Evolutionary conservation across 768 basidiomycete genomes (phyloP).

Genomic region (Boletus reticuloceps): DNA sequence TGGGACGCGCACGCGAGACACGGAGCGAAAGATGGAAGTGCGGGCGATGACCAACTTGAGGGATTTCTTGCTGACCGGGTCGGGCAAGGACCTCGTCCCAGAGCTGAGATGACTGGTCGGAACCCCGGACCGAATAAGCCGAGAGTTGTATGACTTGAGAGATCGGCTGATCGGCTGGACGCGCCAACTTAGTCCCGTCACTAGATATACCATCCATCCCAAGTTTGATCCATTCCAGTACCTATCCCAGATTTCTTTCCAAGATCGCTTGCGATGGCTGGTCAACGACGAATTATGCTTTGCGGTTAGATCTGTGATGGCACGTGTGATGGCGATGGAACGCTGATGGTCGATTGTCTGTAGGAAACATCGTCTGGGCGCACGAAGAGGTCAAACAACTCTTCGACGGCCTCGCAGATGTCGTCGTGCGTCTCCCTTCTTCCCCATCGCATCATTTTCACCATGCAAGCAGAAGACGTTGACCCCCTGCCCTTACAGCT

Average conservation of each 20-base stretch:
- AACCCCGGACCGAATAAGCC: not conserved
- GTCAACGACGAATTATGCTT: slow-evolving; percentile 30
- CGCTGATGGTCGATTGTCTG: not conserved
- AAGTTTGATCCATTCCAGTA: not conserved
- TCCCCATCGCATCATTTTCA: too few species aligned
- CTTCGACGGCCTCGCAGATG: slow-evolving; percentile 65
- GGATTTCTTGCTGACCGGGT: slow-evolving; percentile 63
- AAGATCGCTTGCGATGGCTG: slow-evolving; percentile 11
- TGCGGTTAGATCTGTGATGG: slow-evolving; percentile 28
- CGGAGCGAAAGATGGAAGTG: slow-evolving; percentile 80
- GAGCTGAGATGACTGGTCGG: slow-evolving; percentile 34
- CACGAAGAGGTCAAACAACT: slow-evolving; percentile 67
- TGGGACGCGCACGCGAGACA: slow-evolving; percentile 82
- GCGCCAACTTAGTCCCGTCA: too few species aligned
- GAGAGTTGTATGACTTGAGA: too few species aligned
- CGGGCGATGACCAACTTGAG: slow-evolving; percentile 72
- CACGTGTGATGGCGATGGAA: not conserved
- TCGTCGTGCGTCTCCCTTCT: slow-evolving; percentile 56
- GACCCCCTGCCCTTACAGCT: slow-evolving; percentile 30
- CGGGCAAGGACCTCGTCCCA: slow-evolving; percentile 61
- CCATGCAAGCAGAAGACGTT: not conserved
- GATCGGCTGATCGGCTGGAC: not conserved
- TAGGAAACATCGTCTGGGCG: slow-evolving; percentile 79
- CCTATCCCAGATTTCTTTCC: not conserved
- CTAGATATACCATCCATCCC: not conserved